Conservation (phyloP, 768 basidiomycete genomes). For the Podaxis carcinomalis region DNA sequence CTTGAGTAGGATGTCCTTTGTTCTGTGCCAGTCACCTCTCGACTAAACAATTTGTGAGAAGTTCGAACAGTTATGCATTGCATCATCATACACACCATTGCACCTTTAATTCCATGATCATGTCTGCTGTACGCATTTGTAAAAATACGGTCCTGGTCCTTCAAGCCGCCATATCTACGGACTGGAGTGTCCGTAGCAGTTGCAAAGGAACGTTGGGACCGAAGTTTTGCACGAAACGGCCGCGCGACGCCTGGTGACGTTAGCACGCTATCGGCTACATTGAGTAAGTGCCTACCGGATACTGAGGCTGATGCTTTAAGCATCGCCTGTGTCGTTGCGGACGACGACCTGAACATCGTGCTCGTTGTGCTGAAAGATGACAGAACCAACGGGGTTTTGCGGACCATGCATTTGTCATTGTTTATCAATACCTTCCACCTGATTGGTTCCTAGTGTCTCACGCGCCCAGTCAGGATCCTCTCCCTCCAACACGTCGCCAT, state of each 20-base stretch:
- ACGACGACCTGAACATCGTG: conserved; percentile 30
- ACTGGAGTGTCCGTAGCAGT: conserved; percentile 85
- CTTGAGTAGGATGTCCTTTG: conserved; percentile 93
- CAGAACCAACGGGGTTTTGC: conserved; percentile 25
- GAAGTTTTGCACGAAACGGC: conserved; percentile 30
- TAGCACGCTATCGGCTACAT: background rate
- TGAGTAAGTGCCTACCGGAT: conserved; percentile 23
- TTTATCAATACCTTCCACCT: background rate
- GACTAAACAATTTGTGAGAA: conserved; percentile 40
- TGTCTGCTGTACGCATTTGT: conserved; percentile 86
- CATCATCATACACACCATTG: conserved; percentile 50
- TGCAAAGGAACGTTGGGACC: conserved; percentile 49
- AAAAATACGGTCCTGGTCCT: conserved; percentile 93
- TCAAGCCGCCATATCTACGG: conserved; percentile 87
- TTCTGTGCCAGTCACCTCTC: conserved; percentile 97
- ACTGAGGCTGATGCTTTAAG: conserved; percentile 24
- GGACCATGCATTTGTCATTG: conserved; percentile 12
- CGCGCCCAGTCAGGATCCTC: background rate
- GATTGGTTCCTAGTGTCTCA: conserved; percentile 1
- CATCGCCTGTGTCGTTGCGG: conserved; percentile 32
- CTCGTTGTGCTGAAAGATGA: conserved; percentile 25
- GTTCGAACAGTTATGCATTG: background rate
- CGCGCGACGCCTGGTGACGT: conserved; percentile 21
- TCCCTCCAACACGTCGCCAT: too few species aligned
- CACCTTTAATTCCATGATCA: conserved; percentile 92